Conservation (phyloP, 2,329 filamentous ascomycete species). For the Exophiala mesophila region DNA sequence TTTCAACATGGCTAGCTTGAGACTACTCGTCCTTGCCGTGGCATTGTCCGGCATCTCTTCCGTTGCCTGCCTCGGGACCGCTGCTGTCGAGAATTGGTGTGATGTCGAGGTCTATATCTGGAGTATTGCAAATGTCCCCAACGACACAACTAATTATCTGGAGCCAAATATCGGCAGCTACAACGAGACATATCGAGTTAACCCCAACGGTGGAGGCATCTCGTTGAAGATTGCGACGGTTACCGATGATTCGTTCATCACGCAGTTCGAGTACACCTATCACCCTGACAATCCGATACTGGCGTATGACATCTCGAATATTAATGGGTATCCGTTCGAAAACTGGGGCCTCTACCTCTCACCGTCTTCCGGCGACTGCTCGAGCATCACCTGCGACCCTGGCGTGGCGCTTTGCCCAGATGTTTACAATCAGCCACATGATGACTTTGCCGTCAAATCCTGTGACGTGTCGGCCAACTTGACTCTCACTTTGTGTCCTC, state of each 20-base stretch:
- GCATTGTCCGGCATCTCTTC: constrained; percentile 3
- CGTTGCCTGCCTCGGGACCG: constrained; percentile 5
- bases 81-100: constrained; percentile 8
- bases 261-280: constrained; percentile 10
- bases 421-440: too few relatives aligned
- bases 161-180: constrained; percentile 5
- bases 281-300: constrained; percentile 1
- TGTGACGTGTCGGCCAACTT: too few relatives aligned
- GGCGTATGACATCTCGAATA: constrained; percentile 7
- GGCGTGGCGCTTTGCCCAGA: too few relatives aligned
- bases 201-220: constrained; percentile 5
- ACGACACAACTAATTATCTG: constrained; percentile 7
- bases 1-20: constrained; percentile 2
- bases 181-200: constrained; percentile 5
- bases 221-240: constrained; percentile 7
- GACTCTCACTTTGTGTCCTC: too few relatives aligned
- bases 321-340: constrained; percentile 9
- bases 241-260: constrained; percentile 2
- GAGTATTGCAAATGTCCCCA: constrained; percentile 7
- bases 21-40: constrained; percentile 1
- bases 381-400: too few relatives aligned
- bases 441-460: too few relatives aligned
- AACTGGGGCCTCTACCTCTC: constrained; percentile 6
- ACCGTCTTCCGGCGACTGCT: too few relatives aligned
- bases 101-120: constrained; percentile 10